phyloP scores from a whole-genome alignment of 495 filamentous ascomycete species.

The Lophiotrema nucula region DNA sequence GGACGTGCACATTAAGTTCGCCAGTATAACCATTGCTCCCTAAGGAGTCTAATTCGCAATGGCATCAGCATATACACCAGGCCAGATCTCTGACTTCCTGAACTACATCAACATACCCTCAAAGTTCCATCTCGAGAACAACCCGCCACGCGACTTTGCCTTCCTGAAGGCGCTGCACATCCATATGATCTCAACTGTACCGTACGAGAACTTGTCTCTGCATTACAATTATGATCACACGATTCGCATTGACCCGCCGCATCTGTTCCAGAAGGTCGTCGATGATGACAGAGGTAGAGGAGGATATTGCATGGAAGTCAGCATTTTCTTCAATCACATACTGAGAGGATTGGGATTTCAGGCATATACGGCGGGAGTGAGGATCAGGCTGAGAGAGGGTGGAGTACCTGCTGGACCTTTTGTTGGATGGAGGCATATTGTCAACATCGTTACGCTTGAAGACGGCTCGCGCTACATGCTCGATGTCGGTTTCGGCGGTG shows the following conservation, averaged over 20 bases:
- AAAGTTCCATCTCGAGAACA: slow-evolving; percentile 13
- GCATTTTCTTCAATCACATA: slow-evolving; percentile 32
- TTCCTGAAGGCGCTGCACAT: slow-evolving; percentile 25
- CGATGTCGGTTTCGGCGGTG: slow-evolving; percentile 80
- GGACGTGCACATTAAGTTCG: too few species aligned
- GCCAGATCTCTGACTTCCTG: slow-evolving; percentile 28
- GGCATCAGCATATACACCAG: slow-evolving; percentile 26
- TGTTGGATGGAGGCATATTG: slow-evolving; percentile 33
- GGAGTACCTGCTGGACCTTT: slow-evolving; percentile 28
- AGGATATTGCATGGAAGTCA: slow-evolving; percentile 33
- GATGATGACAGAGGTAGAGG: slow-evolving; percentile 16
- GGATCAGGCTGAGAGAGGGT: slow-evolving; percentile 24
- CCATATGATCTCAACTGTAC: slow-evolving; percentile 26
- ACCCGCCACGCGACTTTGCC: slow-evolving; percentile 9
- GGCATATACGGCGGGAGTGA: slow-evolving; percentile 29
- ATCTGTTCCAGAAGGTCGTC: slow-evolving; percentile 22
- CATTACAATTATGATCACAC: slow-evolving; percentile 20
- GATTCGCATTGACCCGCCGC: slow-evolving; percentile 23
- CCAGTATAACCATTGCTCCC: too few species aligned
- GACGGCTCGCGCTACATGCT: slow-evolving; percentile 42
- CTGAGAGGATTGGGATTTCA: slow-evolving; percentile 25
- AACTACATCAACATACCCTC: slow-evolving; percentile 27
- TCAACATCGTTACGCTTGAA: slow-evolving; percentile 34
- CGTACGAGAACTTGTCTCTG: slow-evolving; percentile 31
- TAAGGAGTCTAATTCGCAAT: too few species aligned